A percentile compares a stretch with the other conserved stretches of the same genome.
phyloP scores from a whole-genome alignment of 495 filamentous ascomycete genomes.

The Aspergillus ostianus region DNA sequence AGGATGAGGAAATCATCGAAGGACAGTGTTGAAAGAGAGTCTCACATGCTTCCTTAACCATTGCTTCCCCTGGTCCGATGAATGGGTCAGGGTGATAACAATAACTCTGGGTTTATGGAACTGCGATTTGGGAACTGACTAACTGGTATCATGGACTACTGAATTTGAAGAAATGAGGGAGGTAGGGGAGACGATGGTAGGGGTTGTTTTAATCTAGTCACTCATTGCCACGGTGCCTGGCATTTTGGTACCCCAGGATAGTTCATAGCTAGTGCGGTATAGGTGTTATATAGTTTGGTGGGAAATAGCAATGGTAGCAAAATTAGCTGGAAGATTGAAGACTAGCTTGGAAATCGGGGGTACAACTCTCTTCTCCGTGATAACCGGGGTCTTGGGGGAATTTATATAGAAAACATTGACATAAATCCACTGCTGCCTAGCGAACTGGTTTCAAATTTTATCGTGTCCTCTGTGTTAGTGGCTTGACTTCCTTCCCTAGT shows the following conservation, averaged over 20 bases:
- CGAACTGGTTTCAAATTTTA: too few relatives aligned
- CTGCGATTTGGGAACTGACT: slow-evolving; percentile 7
- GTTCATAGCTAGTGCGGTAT: not conserved
- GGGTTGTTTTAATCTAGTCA: not conserved
- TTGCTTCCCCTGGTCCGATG: slow-evolving; percentile 23
- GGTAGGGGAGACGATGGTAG: not conserved
- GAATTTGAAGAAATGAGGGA: too few relatives aligned
- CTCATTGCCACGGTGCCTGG: not conserved
- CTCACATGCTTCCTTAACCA: slow-evolving; percentile 15
- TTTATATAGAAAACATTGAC: too few relatives aligned
- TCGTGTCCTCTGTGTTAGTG: too few relatives aligned
- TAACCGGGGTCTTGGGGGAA: too few relatives aligned
- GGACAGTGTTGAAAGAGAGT: not conserved
- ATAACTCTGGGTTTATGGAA: not conserved
- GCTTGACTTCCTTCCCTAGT: too few relatives aligned
- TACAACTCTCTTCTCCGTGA: too few relatives aligned
- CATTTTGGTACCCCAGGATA: not conserved
- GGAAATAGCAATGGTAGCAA: not conserved
- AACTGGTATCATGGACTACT: slow-evolving; percentile 3
- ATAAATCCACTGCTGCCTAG: too few relatives aligned
- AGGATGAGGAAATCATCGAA: slow-evolving; percentile 1
- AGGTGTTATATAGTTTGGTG: not conserved
- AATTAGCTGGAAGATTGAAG: too few relatives aligned
- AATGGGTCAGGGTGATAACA: slow-evolving; percentile 10
- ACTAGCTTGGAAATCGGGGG: too few relatives aligned